Evolutionary conservation across 2,329 filamentous ascomycete species (phyloP), one percentile per base, ranked within the genome.

Genomic region (Penicillium brasilianum): DNA sequence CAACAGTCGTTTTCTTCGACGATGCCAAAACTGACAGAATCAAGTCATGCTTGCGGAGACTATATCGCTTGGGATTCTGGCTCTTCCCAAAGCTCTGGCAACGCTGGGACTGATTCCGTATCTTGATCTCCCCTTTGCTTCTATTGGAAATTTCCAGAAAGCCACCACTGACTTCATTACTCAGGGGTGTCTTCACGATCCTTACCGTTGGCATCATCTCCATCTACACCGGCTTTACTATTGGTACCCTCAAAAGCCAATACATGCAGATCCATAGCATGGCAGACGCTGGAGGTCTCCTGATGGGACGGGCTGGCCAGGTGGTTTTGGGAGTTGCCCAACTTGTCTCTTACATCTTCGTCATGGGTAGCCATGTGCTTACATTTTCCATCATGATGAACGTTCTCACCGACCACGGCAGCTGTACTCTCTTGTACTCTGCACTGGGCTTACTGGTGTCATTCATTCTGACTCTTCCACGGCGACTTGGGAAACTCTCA

Each of bases 381-480:
- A 89, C 87, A 0, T 89, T 89, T 63, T 83, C 83, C 25, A 87
- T 90, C 68, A 88, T 88, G 71, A 84, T 90, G 73, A 86, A 86
- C 64, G 85, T 82, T 60, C 77, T 90, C 49, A 86, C 85, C 5
- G 75, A 84, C 2, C 82, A 88, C 61, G 83, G 79, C 0, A 80
- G 82, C 1, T 90, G 87, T 74, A 86, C 85, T 7, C 84, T 89
- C 49, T 76, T 85, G 1, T 89, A 85, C 77, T 83, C 81, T 6
- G 76, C 85, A 18, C 75, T 86, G 4, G 87, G 85, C 0, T 64
- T 87, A 52, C 70, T 82, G 2, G 66, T 89, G 6, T 87, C 84
- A 61, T 84, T 86, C 69, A 39, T 85, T 14, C 77, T 85, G 13
- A 85, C 85, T 44, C 68, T 88, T 1, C 87, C 86, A 0, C 77